Evolutionary conservation across 2,329 filamentous ascomycete species (phyloP).

Genomic region (Botryosphaeria agaves): DNA sequence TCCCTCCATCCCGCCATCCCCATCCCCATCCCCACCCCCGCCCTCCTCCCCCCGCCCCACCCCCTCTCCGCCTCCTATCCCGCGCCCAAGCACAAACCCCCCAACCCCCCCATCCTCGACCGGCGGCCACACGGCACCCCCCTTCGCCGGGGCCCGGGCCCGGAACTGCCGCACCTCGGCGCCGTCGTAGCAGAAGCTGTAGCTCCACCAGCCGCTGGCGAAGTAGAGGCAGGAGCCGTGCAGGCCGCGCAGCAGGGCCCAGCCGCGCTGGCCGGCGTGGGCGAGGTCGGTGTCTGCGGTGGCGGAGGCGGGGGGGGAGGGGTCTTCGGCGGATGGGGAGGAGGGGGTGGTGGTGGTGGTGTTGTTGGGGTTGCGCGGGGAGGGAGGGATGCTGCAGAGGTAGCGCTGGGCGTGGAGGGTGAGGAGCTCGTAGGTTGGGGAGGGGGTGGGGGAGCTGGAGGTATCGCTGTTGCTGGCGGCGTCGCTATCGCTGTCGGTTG

Average conservation of each 20-base stretch:
- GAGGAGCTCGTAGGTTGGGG: constrained; percentile 59
- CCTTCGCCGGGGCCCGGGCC: constrained; percentile 52
- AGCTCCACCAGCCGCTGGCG: constrained; percentile 86
- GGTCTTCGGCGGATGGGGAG: constrained; percentile 61
- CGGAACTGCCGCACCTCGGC: constrained; percentile 82
- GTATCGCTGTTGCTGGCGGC: too few relatives aligned
- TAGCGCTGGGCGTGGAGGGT: constrained; percentile 52
- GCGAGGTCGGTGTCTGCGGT: constrained; percentile 66
- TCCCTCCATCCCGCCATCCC: constrained; percentile 10
- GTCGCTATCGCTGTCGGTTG: constrained; percentile 4
- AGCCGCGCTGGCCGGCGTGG: constrained; percentile 59
- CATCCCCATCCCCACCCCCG: constrained; percentile 11
- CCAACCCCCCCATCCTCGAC: constrained; percentile 58
- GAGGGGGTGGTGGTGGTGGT: constrained; percentile 50
- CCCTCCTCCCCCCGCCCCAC: constrained; percentile 14
- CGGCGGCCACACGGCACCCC: constrained; percentile 51
- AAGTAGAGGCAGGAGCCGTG: constrained; percentile 70
- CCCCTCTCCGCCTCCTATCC: constrained; percentile 9
- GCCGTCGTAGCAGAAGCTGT: constrained; percentile 87
- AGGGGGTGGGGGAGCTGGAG: too few relatives aligned
- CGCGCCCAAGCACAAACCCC: constrained; percentile 46
- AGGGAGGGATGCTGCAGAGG: constrained; percentile 67
- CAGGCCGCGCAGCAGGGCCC: constrained; percentile 63
- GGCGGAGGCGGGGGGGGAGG: constrained; percentile 50
- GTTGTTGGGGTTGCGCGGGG: constrained; percentile 36